Conservation (phyloP, 1,139 yeast genomes). For the Maudiozyma humilis region DNA sequence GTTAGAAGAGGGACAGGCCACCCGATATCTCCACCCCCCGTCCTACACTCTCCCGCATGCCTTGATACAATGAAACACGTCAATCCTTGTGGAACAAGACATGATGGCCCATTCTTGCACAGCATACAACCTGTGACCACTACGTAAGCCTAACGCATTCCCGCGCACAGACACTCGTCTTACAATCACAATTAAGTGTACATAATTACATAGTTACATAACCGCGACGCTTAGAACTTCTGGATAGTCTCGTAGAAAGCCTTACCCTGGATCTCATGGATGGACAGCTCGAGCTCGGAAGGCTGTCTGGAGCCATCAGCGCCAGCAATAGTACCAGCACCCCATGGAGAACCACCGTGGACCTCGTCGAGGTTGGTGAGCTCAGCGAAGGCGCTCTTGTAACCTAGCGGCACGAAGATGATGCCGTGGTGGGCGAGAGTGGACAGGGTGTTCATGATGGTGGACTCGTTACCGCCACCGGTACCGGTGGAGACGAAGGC, state of each 20-base stretch:
- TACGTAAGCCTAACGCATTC: too few species aligned
- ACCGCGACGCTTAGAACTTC: slow-evolving; percentile 8
- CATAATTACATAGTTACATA: too few species aligned
- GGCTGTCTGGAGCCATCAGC: slow-evolving; percentile 74
- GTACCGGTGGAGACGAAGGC: slow-evolving; percentile 71
- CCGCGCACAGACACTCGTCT: too few species aligned
- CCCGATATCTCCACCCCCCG: too few species aligned
- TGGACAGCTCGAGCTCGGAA: slow-evolving; percentile 50
- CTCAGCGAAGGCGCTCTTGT: slow-evolving; percentile 51
- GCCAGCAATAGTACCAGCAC: slow-evolving; percentile 76
- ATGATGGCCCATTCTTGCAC: too few species aligned
- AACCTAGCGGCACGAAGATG: slow-evolving; percentile 73
- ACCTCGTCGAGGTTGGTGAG: slow-evolving; percentile 55
- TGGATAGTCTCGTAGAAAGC: slow-evolving; percentile 38
- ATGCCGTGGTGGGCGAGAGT: slow-evolving; percentile 72
- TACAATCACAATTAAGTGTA: too few species aligned
- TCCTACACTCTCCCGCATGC: too few species aligned
- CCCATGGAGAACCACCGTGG: slow-evolving; percentile 84
- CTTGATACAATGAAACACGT: too few species aligned
- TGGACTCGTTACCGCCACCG: slow-evolving; percentile 75
- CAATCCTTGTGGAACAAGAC: too few species aligned
- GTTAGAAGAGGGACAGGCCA: too few species aligned
- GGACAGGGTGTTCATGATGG: slow-evolving; percentile 56
- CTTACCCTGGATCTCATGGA: slow-evolving; percentile 55
- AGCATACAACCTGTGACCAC: too few species aligned